Base-by-base conservation (phyloP, 2,329 filamentous ascomycete species). In the Hymenoscyphus salicellus region DNA sequence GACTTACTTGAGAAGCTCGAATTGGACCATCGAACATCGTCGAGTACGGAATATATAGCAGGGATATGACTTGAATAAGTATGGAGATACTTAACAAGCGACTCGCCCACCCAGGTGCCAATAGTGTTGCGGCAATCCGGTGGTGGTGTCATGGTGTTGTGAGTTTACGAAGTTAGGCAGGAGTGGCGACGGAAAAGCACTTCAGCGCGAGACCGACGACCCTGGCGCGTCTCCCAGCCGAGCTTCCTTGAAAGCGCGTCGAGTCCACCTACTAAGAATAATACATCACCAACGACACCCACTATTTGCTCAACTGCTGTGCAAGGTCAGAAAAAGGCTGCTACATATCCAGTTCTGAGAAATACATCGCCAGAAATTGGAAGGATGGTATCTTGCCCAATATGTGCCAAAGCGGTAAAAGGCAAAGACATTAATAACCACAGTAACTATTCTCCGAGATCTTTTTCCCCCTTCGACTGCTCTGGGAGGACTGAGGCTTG, bases 351-450 rank as follows among this genome's bases (percentile, higher is more conserved):
- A 3, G 3, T 36, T 14, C 33, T 36, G 33, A 36, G 33, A 10
- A 36, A 8, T 20, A 26, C 1, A 56, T 33, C 16, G 3, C 17
- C 28, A 0, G 14, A 30, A 26, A 30, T 56, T 26, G n/a, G n/a
- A 69, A 57, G n/a, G 7, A 76, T 76, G 74, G 90, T 96, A 71
- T 84, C 86, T 72, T 97, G 93, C 75, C 93, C 93, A 17, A 91
- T 93, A 70, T 97, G 93, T 80, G 83, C 85, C 74, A 89, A 90
- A 72, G 81, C 83, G 63, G 91, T 95, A 72, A 89, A 86, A 69
- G 79, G 89, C 69, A 80, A 81, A 73, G 85, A 89, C 70, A 98
- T 98, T 81, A 98, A 98, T 79, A 83, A 84, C 70, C 94, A 98
- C 77, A 87, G 36, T 38, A 38, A 14, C 11, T 14, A 17, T 38